Conservation (phyloP, 2,329 filamentous ascomycete species). For the Aspergillus sp. region DNA sequence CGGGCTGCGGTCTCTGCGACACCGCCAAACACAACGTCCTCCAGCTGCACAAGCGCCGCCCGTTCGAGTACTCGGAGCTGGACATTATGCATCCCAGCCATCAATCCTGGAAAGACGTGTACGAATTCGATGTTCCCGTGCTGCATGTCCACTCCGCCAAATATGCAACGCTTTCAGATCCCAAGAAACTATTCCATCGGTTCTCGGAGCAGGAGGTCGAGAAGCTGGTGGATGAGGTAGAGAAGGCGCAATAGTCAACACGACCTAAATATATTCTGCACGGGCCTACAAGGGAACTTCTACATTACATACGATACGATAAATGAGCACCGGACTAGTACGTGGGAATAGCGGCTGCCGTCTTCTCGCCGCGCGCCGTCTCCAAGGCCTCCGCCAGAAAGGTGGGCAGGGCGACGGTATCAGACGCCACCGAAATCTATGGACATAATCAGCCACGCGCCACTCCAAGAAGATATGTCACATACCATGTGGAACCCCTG, state of each 20-base stretch:
- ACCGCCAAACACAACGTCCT: conserved; percentile 58
- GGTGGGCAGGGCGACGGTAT: conserved; percentile 39
- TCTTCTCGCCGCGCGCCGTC: conserved; percentile 31
- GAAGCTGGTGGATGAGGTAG: conserved; percentile 52
- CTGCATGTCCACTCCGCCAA: conserved; percentile 55
- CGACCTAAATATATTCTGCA: not conserved
- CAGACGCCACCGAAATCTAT: not conserved
- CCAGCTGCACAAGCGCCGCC: conserved; percentile 52
- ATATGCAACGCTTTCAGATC: conserved; percentile 57
- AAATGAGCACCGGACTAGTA: conserved; percentile 3
- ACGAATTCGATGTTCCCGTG: conserved; percentile 65
- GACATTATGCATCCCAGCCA: conserved; percentile 58
- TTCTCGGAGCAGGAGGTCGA: conserved; percentile 59
- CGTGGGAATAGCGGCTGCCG: conserved; percentile 9
- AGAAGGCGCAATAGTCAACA: conserved; percentile 18
- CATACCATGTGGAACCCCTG: conserved; percentile 56
- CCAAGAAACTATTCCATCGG: conserved; percentile 61
- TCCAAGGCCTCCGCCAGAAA: conserved; percentile 38
- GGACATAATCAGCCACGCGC: conserved; percentile 13
- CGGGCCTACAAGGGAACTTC: not conserved
- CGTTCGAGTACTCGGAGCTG: conserved; percentile 58
- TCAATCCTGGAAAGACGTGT: conserved; percentile 58
- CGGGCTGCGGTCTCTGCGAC: conserved; percentile 60
- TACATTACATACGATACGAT: not conserved
- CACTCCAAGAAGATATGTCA: conserved; percentile 30